Base-by-base conservation (phyloP, 805 yeast genomes). In the Candida railenensis region DNA sequence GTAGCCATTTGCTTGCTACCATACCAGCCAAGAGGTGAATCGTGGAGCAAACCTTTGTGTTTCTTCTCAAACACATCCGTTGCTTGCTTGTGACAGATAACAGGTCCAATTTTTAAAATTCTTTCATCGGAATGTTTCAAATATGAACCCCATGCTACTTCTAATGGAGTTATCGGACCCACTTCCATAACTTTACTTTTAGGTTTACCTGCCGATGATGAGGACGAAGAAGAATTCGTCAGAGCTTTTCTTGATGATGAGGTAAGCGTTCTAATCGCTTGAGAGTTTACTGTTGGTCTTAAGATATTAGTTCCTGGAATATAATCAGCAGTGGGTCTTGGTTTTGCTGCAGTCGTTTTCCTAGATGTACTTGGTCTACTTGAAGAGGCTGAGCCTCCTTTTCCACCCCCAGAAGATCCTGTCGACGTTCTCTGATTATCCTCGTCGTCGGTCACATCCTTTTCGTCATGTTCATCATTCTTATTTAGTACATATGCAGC, bases 251-350 rank as follows among this genome's bases (percentile, higher is more conserved):
- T 53, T 15, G 49, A 51, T 1, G 56, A 48, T 4, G 50, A 22
- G 22, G 47, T 37, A n/a, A 22, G 51, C 46, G 50, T 50, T 37
- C 14, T 53, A 45, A 22, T 49, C 50, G 25, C 45, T 11, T 21
- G 32, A 0, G 76, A 65, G 48, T 71, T 74, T 42, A 78, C 64
- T 2, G 66, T 69, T 0, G 84, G 84, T 44, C 85, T 59, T 44
- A 79, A 70, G 37, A 80, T 80, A 50, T 78, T 80, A 0, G 85
- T 80, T 2, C 85, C 85, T 0, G 85, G 84, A 44, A 80, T 77
- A 48, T 69, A 66, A 8, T 79, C 82, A n/a, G 45, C 45, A 63
- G 39, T 59, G 47, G 44, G 50, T 40, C 34, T 42, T 21, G 37
- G 34, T 57, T 11, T 64, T 61, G 22, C 61, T 62, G 45, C 65